A percentile compares a stretch with the other conserved stretches of the same genome.
These are phyloP conservation scores for Aspergillus bridgeri DNA, from an alignment of 495 filamentous ascomycete genomes.

Conservation along the genomic window DNA sequence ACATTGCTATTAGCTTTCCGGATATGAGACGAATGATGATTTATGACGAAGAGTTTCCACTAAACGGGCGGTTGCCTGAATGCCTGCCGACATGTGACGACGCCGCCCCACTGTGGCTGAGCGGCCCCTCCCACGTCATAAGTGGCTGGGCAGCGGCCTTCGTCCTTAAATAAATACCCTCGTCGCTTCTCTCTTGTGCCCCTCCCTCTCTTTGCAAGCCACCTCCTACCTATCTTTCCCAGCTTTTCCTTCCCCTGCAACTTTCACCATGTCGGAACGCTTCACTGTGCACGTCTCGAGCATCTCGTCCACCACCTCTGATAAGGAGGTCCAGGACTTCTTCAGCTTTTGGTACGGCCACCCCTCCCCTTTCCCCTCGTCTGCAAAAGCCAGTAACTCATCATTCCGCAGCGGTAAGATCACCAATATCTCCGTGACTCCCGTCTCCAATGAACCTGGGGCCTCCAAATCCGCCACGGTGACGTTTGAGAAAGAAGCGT, in stretches of 20 bases:
- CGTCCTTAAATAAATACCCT: background rate
- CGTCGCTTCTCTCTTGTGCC: background rate
- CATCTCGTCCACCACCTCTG: conserved; percentile 72
- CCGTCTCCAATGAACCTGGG: conserved; percentile 53
- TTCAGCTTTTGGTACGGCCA: conserved; percentile 91
- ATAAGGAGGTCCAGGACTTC: conserved; percentile 93
- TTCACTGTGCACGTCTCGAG: conserved; percentile 64
- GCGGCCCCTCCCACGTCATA: conserved; percentile 13
- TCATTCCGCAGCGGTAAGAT: conserved; percentile 80
- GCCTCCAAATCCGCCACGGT: conserved; percentile 77
- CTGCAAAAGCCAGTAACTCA: conserved; percentile 16
- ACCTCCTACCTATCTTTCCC: background rate
- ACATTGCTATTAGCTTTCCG: no score
- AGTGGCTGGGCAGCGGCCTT: conserved; percentile 9
- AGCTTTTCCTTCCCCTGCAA: no score
- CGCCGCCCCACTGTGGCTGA: conserved; percentile 23
- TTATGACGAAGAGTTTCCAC: no score
- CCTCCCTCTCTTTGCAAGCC: background rate
- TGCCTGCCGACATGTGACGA: conserved; percentile 5
- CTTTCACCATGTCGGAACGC: conserved; percentile 41
- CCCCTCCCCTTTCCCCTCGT: no score
- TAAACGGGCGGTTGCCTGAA: background rate
- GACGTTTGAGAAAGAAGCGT: conserved; percentile 92
- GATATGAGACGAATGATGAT: background rate
- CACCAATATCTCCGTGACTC: conserved; percentile 69